Percentiles rank a stretch among this genome's conserved stretches.
phyloP scores from a whole-genome alignment of 2,329 filamentous ascomycete species.

The Capronia americana region DNA sequence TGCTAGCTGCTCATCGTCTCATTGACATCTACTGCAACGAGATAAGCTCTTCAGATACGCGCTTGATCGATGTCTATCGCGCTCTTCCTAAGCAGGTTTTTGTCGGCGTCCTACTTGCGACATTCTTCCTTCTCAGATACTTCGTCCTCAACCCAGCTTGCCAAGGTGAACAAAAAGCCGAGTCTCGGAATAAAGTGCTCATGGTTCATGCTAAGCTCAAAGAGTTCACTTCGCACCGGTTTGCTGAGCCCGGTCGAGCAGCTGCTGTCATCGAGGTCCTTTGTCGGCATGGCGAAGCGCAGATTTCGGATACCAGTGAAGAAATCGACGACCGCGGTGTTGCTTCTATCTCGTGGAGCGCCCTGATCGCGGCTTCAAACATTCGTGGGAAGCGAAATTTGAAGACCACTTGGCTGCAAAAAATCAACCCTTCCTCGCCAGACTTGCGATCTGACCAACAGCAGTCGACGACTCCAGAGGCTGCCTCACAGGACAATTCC shows the following conservation, averaged over 20 bases:
- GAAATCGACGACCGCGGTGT: slow-evolving; percentile 12
- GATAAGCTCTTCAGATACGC: slow-evolving; percentile 1
- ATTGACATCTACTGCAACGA: slow-evolving; percentile 23
- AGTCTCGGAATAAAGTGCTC: slow-evolving; percentile 13
- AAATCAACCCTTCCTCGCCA: slow-evolving; percentile 14
- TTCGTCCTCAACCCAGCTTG: slow-evolving; percentile 17
- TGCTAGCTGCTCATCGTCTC: slow-evolving; percentile 20
- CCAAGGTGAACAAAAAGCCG: slow-evolving; percentile 6
- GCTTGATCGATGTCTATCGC: slow-evolving; percentile 13
- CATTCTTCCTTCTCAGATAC: slow-evolving; percentile 25
- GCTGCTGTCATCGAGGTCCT: slow-evolving; percentile 23
- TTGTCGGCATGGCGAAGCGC: slow-evolving; percentile 7
- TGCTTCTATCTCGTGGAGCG: slow-evolving; percentile 13
- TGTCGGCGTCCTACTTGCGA: slow-evolving; percentile 13
- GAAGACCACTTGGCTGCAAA: slow-evolving; percentile 8
- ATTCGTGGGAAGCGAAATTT: slow-evolving; percentile 20
- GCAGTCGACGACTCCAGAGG: background rate
- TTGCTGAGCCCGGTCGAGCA: slow-evolving; percentile 24
- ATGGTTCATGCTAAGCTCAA: slow-evolving; percentile 25
- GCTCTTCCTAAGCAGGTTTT: slow-evolving; percentile 20
- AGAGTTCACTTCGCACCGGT: slow-evolving; percentile 13
- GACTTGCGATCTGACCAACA: slow-evolving; percentile 1
- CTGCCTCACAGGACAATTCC: background rate
- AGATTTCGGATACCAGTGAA: background rate
- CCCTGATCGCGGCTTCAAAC: slow-evolving; percentile 18